Conservation (phyloP, 176 grass and related monocot genomes). For the Oryza rufipogon region DNA sequence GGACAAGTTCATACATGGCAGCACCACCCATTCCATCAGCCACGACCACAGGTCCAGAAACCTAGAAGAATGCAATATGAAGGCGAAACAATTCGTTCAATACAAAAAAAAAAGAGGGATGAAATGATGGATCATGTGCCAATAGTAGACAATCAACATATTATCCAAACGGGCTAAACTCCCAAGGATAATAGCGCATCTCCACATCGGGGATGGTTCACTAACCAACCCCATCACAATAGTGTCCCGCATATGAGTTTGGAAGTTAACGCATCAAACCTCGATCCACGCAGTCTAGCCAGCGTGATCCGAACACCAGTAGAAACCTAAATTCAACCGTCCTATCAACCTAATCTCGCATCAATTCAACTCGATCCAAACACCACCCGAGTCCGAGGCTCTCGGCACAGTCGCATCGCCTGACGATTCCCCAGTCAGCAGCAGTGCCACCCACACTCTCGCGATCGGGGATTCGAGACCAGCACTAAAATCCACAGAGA, state of each 20-base stretch:
- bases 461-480: neutral
- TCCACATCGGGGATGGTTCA: neutral
- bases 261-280: neutral
- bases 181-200: neutral
- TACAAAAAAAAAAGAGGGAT: neutral
- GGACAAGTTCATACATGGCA: constrained; percentile 88
- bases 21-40: constrained; percentile 92
- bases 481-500: neutral
- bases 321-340: neutral
- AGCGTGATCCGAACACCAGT: neutral
- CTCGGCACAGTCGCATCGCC: neutral
- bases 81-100: constrained; percentile 2
- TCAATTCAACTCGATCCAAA: constrained; percentile 17
- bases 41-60: constrained; percentile 83
- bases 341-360: neutral
- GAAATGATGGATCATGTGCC: neutral
- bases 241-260: neutral
- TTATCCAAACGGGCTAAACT: neutral
- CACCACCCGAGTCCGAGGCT: neutral
- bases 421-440: neutral
- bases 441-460: neutral
- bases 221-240: neutral
- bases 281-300: constrained; percentile 8
- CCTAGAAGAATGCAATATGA: constrained; percentile 39
- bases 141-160: neutral